Evolutionary conservation across 441 rosid genomes (phyloP), one percentile per base, ranked within the genome.

Genomic region (Aleurites moluccanus): DNA sequence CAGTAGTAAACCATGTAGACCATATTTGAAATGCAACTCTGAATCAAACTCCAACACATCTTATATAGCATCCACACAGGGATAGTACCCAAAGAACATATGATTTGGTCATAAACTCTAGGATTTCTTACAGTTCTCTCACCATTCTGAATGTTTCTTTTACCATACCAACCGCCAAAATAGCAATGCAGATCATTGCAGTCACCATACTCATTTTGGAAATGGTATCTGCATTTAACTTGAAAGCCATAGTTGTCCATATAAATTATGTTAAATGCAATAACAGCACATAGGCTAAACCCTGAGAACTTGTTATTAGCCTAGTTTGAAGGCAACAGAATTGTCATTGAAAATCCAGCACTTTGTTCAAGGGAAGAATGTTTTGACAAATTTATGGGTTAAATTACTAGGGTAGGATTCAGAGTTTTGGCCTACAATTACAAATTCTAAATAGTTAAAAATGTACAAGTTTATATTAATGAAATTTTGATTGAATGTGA

Each of bases 341-440:
- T 59, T 10, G 63, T 25, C 20, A 27, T 27, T 5, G 27, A 6
- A 25, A 15, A 59, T 13, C 63, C 18, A 4, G 10, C 27, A 10
- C 13, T 27, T 9, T 5, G 18, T n/a, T n/a, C n/a, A n/a, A n/a
- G n/a, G n/a, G 6, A 91, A 80, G 83, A 92, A 91, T 80, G 99
- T 92, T 45, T 67, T 94, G 84, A 91, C 97, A 21, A 91, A 91
- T 67, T 94, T 94, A 85, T 94, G 99, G 99, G 98, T 94, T 27
- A 27, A 27, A 27, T 27, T 27, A 27, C 28, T 27, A 27, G 28
- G 1, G 28, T 1, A 27, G 28, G 28, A 27, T 27, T 27, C 28
- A 27, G 28, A 27, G 28, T 27, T 27, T 27, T 27, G 28, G 28
- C 28, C 28, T 27, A 27, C 28, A 27, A 27, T 27, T 27, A 27